Conservation (phyloP, 306 rosid species). For the Luffa acutangula region DNA sequence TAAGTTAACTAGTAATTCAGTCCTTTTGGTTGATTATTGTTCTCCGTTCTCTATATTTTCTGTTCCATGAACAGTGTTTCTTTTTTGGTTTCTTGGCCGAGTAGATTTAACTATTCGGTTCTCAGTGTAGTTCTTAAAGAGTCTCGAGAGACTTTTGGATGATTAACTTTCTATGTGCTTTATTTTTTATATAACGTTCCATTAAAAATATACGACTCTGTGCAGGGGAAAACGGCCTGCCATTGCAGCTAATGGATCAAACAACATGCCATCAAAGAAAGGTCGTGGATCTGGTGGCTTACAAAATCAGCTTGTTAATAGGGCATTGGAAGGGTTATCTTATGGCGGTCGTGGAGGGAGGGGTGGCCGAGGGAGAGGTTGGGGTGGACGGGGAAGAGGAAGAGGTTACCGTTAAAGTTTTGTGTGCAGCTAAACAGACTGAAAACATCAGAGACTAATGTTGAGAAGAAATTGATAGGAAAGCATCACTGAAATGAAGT, state of each 20-base stretch:
- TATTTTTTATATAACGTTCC: not conserved
- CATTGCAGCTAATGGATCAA: slow-evolving; percentile 40
- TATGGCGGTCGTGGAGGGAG: slow-evolving; percentile 57
- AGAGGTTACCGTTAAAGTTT: slow-evolving; percentile 42
- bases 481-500: not conserved
- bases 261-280: slow-evolving; percentile 47
- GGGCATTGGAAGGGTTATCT: slow-evolving; percentile 79
- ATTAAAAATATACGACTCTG: not conserved
- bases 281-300: slow-evolving; percentile 67
- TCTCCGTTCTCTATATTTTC: not conserved
- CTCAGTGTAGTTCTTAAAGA: not conserved
- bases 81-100: not conserved
- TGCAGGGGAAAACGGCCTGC: slow-evolving; percentile 78
- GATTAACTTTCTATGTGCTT: not conserved
- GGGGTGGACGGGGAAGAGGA: slow-evolving; percentile 79
- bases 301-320: slow-evolving; percentile 74
- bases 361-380: slow-evolving; percentile 61
- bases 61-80: not conserved
- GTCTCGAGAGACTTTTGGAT: not conserved
- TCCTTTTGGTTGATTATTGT: not conserved
- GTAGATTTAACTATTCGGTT: not conserved
- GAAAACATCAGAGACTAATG: not conserved
- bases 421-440: not conserved
- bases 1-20: slow-evolving; percentile 19
- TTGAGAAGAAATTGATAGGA: not conserved